Base-by-base conservation (phyloP, 2,329 filamentous ascomycete species). In the Aspergillus oerlinghausenensis region DNA sequence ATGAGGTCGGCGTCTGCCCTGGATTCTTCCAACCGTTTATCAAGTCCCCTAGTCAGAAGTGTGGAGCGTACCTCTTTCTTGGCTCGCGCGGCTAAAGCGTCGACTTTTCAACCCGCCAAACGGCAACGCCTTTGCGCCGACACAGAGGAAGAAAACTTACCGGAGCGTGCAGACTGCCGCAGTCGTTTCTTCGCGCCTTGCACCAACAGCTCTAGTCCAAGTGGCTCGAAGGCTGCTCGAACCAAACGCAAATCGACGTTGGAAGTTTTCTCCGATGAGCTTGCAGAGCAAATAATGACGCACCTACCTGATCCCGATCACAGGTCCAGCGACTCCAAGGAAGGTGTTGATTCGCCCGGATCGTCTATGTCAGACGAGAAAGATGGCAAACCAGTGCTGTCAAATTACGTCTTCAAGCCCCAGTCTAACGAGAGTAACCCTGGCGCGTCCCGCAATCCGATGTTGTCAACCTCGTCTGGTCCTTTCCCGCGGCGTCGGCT, bases 231-330 rank as follows among this genome's bases (percentile, higher is more conserved):
- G 62, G 62, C 66, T 45, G 65, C 59, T 40, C 67, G 69, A 45
- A 75, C 57, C 19, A 79, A 75, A 58, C 77, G 75, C 54, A 75
- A 76, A 54, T 73, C 76, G 14, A 71, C 71, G 8, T 69, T 82
- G 55, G 76, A 74, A 25, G 76, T 83, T 4, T 83, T 79, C 63
- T 83, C 80, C 1, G 81, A 84, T 62, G 80, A 82, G 60, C 73
- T 77, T 4, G 72, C 80, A 26, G 79, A 82, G 58, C 77, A 80
- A 29, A 77, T 77, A 7, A 79, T 82, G 72, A 67, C 76, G 3
- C 73, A 71, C 52, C 67, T 82, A 42, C 71, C 75, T 8, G 75
- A 80, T 60, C 63, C 68, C 23, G 48, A 38, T 25, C 55, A 61
- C 28, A n/a, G 47, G 17, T 4, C 52, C 17, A n/a, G 45, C 8